These are phyloP conservation scores for Ogataea angusta DNA, from an alignment of 805 yeast species.

Conservation along the genomic window DNA sequence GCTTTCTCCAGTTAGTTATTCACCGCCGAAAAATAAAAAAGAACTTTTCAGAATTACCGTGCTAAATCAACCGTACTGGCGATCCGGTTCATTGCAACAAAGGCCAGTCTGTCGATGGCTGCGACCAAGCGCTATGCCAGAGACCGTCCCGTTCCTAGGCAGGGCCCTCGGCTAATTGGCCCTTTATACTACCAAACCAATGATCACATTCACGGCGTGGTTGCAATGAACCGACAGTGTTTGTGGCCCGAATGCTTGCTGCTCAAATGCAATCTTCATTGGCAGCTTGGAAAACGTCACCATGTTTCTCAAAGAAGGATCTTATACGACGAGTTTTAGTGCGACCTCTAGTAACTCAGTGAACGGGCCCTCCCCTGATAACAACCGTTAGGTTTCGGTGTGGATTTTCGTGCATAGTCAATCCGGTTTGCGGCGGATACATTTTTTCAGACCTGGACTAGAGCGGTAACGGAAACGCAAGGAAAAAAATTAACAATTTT, in stretches of 20 bases:
- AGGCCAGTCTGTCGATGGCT: not conserved
- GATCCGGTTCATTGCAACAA: not conserved
- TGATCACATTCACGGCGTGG: too few relatives aligned
- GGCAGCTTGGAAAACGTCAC: not conserved
- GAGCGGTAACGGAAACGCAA: not conserved
- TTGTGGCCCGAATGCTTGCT: too few relatives aligned
- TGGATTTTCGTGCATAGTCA: not conserved
- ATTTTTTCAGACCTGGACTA: not conserved
- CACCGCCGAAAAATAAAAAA: slow-evolving; percentile 2
- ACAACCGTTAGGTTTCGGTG: not conserved
- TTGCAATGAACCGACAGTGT: too few relatives aligned
- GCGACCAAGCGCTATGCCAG: not conserved
- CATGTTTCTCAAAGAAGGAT: not conserved
- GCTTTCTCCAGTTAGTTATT: not conserved
- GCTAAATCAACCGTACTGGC: not conserved
- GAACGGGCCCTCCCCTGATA: not conserved
- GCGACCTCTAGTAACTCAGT: not conserved
- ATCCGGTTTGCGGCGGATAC: not conserved
- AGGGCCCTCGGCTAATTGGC: too few relatives aligned
- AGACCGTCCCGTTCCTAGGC: too few relatives aligned
- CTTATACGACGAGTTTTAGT: not conserved
- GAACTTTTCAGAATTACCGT: slow-evolving; percentile 1
- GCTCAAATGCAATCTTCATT: too few relatives aligned
- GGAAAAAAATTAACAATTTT: not conserved
- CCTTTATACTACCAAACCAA: too few relatives aligned